Percentiles rank a stretch among this genome's conserved stretches.
phyloP scores from a whole-genome alignment of 164 flowering plant genomes.

The Aristolochia fimbriata region DNA sequence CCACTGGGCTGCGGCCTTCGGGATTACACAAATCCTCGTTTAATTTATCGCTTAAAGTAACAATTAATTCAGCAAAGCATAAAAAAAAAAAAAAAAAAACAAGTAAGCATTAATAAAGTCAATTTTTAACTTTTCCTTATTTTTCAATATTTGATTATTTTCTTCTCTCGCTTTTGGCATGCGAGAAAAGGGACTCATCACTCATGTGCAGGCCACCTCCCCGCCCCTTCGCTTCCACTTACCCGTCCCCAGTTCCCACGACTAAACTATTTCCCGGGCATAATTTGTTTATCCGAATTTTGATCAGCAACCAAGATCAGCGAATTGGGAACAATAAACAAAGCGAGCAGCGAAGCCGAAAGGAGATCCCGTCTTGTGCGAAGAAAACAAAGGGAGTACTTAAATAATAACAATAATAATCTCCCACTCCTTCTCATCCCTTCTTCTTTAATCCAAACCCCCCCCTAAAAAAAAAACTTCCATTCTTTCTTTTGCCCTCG shows the following conservation, averaged over 20 bases:
- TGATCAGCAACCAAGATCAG: slow-evolving; percentile 1
- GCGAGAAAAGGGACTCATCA: slow-evolving; percentile 32
- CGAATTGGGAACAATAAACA: not conserved
- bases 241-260: too few species aligned
- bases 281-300: too few species aligned
- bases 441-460: too few species aligned
- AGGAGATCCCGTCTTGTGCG: slow-evolving; percentile 7
- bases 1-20: too few species aligned
- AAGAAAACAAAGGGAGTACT: slow-evolving; percentile 5
- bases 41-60: too few species aligned
- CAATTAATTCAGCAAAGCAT: too few species aligned
- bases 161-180: slow-evolving; percentile 36
- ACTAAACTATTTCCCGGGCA: too few species aligned
- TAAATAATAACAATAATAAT: not conserved
- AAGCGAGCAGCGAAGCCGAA: slow-evolving; percentile 4
- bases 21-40: too few species aligned
- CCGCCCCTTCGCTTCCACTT: not conserved
- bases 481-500: too few species aligned
- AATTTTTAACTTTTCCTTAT: not conserved
- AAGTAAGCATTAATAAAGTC: not conserved
- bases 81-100: too few species aligned
- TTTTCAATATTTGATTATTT: slow-evolving; percentile 8
- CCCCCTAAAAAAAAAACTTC: too few species aligned
- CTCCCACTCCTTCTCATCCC: too few species aligned
- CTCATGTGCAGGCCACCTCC: slow-evolving; percentile 43